Percentiles rank a stretch among this genome's conserved stretches.
These are phyloP conservation scores for Microsporum ferrugineum DNA, from an alignment of 2,329 filamentous ascomycete genomes.

Conservation along the genomic window DNA sequence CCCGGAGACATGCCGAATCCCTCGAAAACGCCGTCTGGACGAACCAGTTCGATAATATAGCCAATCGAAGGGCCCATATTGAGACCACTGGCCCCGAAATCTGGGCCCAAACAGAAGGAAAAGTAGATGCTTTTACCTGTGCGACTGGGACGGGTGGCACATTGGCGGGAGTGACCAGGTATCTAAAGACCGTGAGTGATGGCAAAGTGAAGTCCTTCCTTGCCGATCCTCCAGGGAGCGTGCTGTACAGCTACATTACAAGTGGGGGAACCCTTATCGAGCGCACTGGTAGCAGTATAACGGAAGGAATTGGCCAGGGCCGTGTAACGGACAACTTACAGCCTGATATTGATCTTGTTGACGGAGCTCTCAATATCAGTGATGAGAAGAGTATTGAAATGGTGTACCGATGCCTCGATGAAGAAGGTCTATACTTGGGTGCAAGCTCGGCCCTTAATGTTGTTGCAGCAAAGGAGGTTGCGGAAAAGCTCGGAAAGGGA, in stretches of 20 bases:
- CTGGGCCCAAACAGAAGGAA: conserved; percentile 79
- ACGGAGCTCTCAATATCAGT: conserved; percentile 70
- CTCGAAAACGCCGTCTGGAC: conserved; percentile 92
- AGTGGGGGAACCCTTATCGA: conserved; percentile 77
- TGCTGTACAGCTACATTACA: conserved; percentile 82
- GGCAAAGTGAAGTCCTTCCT: conserved; percentile 78
- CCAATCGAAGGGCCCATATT: conserved; percentile 86
- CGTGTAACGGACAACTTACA: conserved; percentile 89
- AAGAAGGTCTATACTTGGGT: conserved; percentile 90
- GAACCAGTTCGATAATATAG: conserved; percentile 95
- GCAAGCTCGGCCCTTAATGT: conserved; percentile 92
- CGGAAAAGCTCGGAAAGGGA: conserved; percentile 76
- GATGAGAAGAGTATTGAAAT: conserved; percentile 95
- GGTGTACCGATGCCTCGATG: conserved; percentile 92
- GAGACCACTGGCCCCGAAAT: conserved; percentile 97
- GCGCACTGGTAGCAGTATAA: conserved; percentile 75
- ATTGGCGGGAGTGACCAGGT: conserved; percentile 76
- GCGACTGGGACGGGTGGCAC: conserved; percentile 89
- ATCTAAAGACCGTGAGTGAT: conserved; percentile 68
- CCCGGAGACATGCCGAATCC: conserved; percentile 72
- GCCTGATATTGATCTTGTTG: conserved; percentile 71
- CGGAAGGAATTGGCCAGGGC: conserved; percentile 94
- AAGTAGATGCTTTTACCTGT: conserved; percentile 88
- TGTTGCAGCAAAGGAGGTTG: conserved; percentile 86
- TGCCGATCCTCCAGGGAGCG: conserved; percentile 85